A percentile compares a stretch with the other conserved stretches of the same genome.
phyloP scores from a whole-genome alignment of 805 yeast species.

The Saturnispora ahearnii region DNA sequence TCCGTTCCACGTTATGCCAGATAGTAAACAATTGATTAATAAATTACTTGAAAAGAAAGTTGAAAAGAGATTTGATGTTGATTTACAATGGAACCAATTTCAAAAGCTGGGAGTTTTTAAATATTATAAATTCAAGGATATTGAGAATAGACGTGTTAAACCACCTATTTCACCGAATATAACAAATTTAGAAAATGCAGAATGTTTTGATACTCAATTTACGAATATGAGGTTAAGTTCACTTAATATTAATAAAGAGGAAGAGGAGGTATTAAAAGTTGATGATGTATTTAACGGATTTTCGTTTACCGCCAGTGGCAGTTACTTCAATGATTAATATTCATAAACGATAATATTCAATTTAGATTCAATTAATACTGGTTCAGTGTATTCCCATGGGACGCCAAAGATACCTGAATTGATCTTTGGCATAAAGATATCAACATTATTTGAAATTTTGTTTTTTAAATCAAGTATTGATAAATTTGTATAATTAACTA shows the following conservation, averaged over 20 bases:
- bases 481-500: conserved; percentile 40
- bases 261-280: neutral
- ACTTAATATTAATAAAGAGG: neutral
- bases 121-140: conserved; percentile 54
- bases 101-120: conserved; percentile 66
- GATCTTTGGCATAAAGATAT: conserved; percentile 61
- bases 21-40: conserved; percentile 64
- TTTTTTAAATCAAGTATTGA: conserved; percentile 40
- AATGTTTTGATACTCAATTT: conserved; percentile 69
- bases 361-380: conserved; percentile 31
- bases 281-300: conserved; percentile 34
- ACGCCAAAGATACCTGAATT: conserved; percentile 75
- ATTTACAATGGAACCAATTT: conserved; percentile 41
- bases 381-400: conserved; percentile 68
- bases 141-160: conserved; percentile 37
- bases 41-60: conserved; percentile 62
- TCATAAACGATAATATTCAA: conserved; percentile 40
- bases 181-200: conserved; percentile 66
- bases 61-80: conserved; percentile 48
- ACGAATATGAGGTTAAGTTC: conserved; percentile 44
- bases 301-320: conserved; percentile 35
- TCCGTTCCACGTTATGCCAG: conserved; percentile 65
- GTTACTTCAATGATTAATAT: conserved; percentile 30
- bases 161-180: conserved; percentile 76
- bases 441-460: conserved; percentile 26